Conservation (phyloP, 371 early-diverging fungal genomes). For the Lichtheimia ramosa region DNA sequence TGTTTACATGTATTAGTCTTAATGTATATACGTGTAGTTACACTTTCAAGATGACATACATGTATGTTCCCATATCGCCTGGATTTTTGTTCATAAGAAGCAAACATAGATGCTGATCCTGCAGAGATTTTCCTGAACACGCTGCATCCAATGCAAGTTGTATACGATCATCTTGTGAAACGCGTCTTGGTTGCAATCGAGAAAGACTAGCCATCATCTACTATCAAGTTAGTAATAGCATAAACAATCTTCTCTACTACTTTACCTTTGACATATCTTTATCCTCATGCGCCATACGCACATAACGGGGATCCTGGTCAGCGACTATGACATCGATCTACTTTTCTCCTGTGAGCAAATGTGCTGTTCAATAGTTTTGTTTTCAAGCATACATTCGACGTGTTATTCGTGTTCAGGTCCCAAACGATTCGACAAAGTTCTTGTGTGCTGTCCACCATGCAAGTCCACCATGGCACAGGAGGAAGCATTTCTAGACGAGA, state of each 20-base stretch:
- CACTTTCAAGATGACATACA: too few relatives aligned
- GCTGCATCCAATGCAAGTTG: constrained; percentile 1
- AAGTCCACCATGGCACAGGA: constrained; percentile 33
- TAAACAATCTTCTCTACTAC: too few relatives aligned
- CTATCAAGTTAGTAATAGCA: too few relatives aligned
- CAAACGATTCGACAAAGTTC: constrained; percentile 37
- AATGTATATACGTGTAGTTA: too few relatives aligned
- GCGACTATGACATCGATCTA: constrained; percentile 7
- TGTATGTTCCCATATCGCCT: background rate
- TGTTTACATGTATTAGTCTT: background rate
- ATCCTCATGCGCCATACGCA: too few relatives aligned
- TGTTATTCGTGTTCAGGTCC: constrained; percentile 4
- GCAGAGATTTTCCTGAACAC: background rate
- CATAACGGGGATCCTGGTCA: background rate
- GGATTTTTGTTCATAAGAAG: constrained; percentile 1
- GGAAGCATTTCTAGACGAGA: constrained; percentile 25
- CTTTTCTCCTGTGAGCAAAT: background rate
- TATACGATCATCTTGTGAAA: background rate
- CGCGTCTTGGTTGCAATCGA: constrained; percentile 1
- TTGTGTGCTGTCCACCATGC: constrained; percentile 32
- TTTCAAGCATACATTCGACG: background rate
- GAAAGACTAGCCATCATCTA: constrained; percentile 1
- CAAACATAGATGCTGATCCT: background rate
- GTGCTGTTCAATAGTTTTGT: too few relatives aligned
- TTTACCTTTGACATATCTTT: too few relatives aligned